A percentile compares a stretch with the other conserved stretches of the same genome.
phyloP scores from a whole-genome alignment of 495 filamentous ascomycete species.

The Tetracladium setigerum region DNA sequence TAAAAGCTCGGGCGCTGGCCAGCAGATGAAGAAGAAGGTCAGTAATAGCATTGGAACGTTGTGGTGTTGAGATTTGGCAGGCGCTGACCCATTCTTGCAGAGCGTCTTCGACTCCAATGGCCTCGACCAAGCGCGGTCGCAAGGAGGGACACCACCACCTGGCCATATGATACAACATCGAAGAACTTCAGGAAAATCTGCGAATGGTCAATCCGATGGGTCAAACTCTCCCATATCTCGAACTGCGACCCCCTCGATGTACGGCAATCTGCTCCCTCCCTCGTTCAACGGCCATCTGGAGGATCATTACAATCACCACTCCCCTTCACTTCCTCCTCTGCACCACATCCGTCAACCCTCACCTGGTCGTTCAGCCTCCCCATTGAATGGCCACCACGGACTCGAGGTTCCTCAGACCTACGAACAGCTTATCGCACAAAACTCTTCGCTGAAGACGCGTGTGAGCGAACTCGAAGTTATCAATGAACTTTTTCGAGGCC shows the following conservation, averaged over 20 bases:
- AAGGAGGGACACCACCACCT: conserved; percentile 42
- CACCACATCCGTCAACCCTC: conserved; percentile 52
- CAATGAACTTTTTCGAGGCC: conserved; percentile 86
- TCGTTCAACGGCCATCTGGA: conserved; percentile 68
- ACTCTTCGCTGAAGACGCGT: conserved; percentile 78
- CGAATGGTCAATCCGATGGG: conserved; percentile 66
- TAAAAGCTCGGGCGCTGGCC: conserved; percentile 71
- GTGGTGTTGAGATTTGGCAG: background rate
- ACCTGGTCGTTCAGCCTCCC: conserved; percentile 57
- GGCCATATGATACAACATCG: conserved; percentile 33
- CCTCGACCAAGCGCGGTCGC: conserved; percentile 47
- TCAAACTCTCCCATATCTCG: conserved; percentile 83
- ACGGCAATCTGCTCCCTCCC: conserved; percentile 51
- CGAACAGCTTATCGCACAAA: conserved; percentile 67
- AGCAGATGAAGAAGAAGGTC: conserved; percentile 86
- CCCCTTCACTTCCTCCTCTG: conserved; percentile 46
- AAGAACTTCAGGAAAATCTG: conserved; percentile 62
- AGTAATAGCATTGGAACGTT: conserved; percentile 10
- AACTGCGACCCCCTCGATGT: conserved; percentile 70
- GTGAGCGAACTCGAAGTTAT: conserved; percentile 93
- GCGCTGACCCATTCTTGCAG: conserved; percentile 22
- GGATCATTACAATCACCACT: conserved; percentile 53
- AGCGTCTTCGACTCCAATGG: conserved; percentile 51
- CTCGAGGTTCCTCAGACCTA: conserved; percentile 71
- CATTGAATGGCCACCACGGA: conserved; percentile 64